These are phyloP conservation scores for Stevia rebaudiana DNA, from an alignment of 140 eudicot species.

Conservation along the genomic window DNA sequence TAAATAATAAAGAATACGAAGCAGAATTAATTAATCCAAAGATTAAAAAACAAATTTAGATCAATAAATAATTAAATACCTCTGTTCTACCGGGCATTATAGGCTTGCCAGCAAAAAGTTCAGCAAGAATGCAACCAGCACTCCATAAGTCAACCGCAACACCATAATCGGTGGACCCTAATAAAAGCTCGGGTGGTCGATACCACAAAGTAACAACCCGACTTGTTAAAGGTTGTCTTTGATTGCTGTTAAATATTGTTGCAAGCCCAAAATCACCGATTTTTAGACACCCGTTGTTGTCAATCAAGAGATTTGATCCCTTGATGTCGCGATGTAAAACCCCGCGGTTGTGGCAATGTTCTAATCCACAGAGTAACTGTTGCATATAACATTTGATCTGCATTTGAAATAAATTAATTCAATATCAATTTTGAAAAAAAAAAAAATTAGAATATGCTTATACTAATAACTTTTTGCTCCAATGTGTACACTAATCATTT, in stretches of 20 bases:
- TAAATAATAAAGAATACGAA: background rate
- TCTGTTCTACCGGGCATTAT: conserved; percentile 84
- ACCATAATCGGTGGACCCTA: conserved; percentile 76
- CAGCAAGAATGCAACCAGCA: conserved; percentile 81
- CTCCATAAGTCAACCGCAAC: conserved; percentile 82
- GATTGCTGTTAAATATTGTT: conserved; percentile 33
- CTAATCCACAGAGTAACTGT: conserved; percentile 68
- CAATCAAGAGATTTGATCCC: conserved; percentile 72
- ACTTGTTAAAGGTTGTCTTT: conserved; percentile 57
- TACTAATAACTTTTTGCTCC: background rate
- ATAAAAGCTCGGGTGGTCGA: conserved; percentile 74
- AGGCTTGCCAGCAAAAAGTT: conserved; percentile 63
- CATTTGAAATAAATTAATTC: conserved; percentile 18
- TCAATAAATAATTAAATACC: conserved; percentile 34
- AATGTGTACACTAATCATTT: background rate
- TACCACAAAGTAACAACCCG: conserved; percentile 82
- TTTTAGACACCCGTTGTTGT: conserved; percentile 56
- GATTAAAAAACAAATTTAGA: background rate
- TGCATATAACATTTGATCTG: conserved; percentile 80
- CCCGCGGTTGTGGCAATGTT: conserved; percentile 73
- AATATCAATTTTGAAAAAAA: background rate
- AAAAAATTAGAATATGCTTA: background rate
- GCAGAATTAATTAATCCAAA: background rate
- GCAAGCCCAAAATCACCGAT: conserved; percentile 87
- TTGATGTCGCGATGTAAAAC: conserved; percentile 81